Base-by-base conservation (phyloP, 192 early-diverging fungal species). In the Podochytrium sp. region DNA sequence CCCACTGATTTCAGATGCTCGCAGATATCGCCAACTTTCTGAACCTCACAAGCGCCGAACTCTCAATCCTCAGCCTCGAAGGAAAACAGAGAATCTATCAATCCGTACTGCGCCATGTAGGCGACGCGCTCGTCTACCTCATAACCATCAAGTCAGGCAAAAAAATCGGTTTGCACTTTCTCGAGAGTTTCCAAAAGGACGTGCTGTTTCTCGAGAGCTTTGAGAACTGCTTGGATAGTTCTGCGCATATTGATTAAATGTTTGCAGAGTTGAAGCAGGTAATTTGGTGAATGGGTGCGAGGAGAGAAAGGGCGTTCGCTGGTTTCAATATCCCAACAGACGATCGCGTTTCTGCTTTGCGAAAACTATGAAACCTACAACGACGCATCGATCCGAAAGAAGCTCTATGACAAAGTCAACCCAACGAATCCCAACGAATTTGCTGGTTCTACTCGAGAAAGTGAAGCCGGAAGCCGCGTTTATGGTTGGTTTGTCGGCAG, bases 291-390 rank as follows among this genome's bases (percentile, higher is more conserved):
- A 20, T 5, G 1, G 7, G 40, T n/a, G n/a, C n/a, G n/a, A n/a
- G n/a, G n/a, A n/a, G n/a, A n/a, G n/a, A n/a, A n/a, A n/a, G n/a
- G n/a, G 33, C 14, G 25, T n/a, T 35, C 18, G 7, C 5, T 38
- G 3, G 14, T 27, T 49, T 51, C 49, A 14, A 23, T 34, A 53
- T 42, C 12, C 42, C 18, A 25, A 49, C 61, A 95, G 92, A 70
- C 90, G 32, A 84, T 94, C 38, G 80, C 80, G 32, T 77, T 91
- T 18, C 76, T 92, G 0, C 67, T 85, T 34, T 87, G 90, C 3
- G 90, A 93, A n/a, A 89, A 89, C 60, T 85, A 86, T 33, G 93
- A 95, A 59, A 91, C 94, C n/a, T 92, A 87, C 71, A 74, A 92
- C 64, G 84, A 87, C 14, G 85, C 90, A 32, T 79, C 82, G 38